These are phyloP conservation scores for Epichloe bromicola DNA, from an alignment of 2,329 filamentous ascomycete species.

Conservation along the genomic window DNA sequence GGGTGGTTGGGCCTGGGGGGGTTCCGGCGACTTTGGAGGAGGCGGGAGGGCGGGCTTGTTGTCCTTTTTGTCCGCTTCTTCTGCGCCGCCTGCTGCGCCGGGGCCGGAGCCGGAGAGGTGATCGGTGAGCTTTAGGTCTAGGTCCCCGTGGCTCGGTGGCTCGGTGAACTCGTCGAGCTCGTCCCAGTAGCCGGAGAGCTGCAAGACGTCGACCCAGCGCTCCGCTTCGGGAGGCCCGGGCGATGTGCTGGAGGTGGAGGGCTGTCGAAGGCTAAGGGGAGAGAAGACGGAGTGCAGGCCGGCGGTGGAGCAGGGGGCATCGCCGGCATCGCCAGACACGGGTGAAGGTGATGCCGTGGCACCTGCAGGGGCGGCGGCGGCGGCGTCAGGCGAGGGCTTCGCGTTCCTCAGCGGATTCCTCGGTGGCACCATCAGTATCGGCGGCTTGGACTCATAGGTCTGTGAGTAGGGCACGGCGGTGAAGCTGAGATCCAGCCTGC, in stretches of 20 bases:
- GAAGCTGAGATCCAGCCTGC: not conserved
- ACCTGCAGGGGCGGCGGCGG: not conserved
- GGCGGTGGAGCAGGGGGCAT: not conserved
- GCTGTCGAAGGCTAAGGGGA: not conserved
- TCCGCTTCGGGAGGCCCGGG: not conserved
- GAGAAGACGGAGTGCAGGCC: not conserved
- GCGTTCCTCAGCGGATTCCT: not conserved
- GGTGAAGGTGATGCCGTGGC: not conserved
- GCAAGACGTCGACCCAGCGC: not conserved
- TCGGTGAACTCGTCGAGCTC: constrained; percentile 1
- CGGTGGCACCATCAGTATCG: not conserved
- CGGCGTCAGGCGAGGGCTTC: not conserved
- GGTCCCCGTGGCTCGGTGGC: not conserved
- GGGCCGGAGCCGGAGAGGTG: no score
- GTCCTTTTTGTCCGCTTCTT: not conserved
- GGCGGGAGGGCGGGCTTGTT: not conserved
- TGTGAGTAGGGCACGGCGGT: constrained; percentile 1
- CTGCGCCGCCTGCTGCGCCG: not conserved
- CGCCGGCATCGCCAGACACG: not conserved
- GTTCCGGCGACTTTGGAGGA: not conserved
- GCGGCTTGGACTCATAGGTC: not conserved
- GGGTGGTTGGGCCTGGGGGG: not conserved
- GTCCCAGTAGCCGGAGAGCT: not conserved
- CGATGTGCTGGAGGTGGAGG: not conserved
- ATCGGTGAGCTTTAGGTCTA: no score